Conservation (phyloP, 2,329 filamentous ascomycete genomes). For the Alternaria atra region DNA sequence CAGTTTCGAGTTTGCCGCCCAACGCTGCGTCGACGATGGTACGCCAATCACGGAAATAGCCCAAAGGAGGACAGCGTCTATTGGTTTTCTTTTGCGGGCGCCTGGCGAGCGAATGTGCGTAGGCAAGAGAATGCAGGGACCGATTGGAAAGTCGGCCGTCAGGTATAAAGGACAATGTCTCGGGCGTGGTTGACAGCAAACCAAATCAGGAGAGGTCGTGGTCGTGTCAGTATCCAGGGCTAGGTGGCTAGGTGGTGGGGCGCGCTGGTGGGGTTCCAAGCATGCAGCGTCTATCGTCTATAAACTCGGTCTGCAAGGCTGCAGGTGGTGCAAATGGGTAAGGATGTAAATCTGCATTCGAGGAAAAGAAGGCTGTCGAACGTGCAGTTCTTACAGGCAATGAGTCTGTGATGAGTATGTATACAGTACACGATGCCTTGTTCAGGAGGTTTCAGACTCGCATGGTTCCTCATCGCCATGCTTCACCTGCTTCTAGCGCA, state of each 20-base stretch:
- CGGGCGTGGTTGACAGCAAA: constrained; percentile 26
- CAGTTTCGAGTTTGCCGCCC: constrained; percentile 50
- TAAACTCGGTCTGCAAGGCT: constrained; percentile 30
- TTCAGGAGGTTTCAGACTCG: constrained; percentile 33
- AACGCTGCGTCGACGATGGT: constrained; percentile 43
- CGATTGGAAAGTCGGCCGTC: constrained; percentile 28
- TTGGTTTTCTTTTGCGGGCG: constrained; percentile 47
- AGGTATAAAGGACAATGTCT: constrained; percentile 26
- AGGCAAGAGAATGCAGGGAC: constrained; percentile 26
- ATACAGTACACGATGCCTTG: constrained; percentile 18
- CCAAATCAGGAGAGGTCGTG: constrained; percentile 32
- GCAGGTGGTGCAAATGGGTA: constrained; percentile 7
- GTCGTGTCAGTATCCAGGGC: constrained; percentile 26
- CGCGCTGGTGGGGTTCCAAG: constrained; percentile 33
- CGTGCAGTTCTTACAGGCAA: background rate
- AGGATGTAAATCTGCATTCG: background rate
- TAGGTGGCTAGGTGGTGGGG: constrained; percentile 31
- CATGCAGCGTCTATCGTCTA: constrained; percentile 22
- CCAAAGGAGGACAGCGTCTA: constrained; percentile 51
- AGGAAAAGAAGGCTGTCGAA: constrained; percentile 4
- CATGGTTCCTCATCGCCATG: constrained; percentile 27
- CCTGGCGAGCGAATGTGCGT: constrained; percentile 25
- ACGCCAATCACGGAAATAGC: constrained; percentile 50
- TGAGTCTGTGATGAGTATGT: constrained; percentile 6
- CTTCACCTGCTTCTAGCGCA: constrained; percentile 34